Conservation (phyloP, 2,329 filamentous ascomycete genomes). For the Sarocladium strictum region DNA sequence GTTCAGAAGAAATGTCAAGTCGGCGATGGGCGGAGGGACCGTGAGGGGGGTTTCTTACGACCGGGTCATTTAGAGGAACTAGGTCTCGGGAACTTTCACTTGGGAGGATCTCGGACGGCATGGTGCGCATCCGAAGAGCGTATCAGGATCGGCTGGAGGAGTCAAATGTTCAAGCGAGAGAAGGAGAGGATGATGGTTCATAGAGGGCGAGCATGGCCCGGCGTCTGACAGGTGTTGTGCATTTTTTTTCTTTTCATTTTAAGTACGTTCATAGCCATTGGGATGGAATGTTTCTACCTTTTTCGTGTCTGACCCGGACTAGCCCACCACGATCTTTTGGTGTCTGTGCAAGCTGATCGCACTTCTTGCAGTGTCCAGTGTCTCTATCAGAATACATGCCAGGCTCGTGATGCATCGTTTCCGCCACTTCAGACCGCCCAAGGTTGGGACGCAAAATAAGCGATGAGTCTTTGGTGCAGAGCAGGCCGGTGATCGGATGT, state of each 20-base stretch:
- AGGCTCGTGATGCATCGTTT: not conserved
- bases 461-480: not conserved
- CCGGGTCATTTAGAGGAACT: constrained; percentile 56
- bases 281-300: not conserved
- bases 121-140: not conserved
- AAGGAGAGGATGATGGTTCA: not conserved
- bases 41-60: constrained; percentile 73
- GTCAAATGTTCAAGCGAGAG: not conserved
- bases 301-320: not conserved
- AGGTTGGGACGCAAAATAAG: not conserved
- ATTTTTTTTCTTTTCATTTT: constrained; percentile 1
- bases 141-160: not conserved
- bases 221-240: constrained; percentile 5
- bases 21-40: constrained; percentile 72
- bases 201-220: constrained; percentile 9
- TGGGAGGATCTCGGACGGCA: not conserved
- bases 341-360: too few species aligned
- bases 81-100: not conserved
- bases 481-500: constrained; percentile 6
- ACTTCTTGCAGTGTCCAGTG: too few species aligned
- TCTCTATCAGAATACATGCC: too few species aligned
- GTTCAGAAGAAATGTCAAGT: constrained; percentile 87
- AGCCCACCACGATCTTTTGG: too few species aligned
- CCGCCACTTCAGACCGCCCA: not conserved
- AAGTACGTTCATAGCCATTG: not conserved